These are phyloP conservation scores for Lodderomyces jiufengensis DNA, from an alignment of 1,139 yeast species.

Conservation along the genomic window DNA sequence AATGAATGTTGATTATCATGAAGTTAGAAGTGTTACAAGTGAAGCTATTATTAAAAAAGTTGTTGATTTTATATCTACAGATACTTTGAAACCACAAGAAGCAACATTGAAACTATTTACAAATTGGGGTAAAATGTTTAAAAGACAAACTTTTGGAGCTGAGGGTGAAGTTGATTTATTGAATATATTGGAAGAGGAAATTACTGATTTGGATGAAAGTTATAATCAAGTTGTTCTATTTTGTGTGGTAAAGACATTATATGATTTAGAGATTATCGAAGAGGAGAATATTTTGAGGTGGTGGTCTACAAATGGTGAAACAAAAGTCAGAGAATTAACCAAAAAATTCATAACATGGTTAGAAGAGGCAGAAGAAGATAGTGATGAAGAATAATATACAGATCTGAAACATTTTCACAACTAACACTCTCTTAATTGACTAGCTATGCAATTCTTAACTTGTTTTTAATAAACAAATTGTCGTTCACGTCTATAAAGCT, in stretches of 20 bases:
- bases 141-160: constrained; percentile 75
- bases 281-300: constrained; percentile 78
- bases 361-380: constrained; percentile 70
- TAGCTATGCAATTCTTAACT: no score
- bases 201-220: constrained; percentile 27
- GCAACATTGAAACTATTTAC: constrained; percentile 73
- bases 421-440: no score
- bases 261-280: constrained; percentile 75
- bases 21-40: constrained; percentile 80
- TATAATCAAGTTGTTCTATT: constrained; percentile 54
- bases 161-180: constrained; percentile 78
- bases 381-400: constrained; percentile 58
- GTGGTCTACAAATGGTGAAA: constrained; percentile 62
- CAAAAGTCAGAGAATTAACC: constrained; percentile 52
- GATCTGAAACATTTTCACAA: no score
- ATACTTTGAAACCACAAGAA: constrained; percentile 67
- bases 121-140: constrained; percentile 77
- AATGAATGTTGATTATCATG: constrained; percentile 92
- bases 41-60: constrained; percentile 68
- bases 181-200: constrained; percentile 50
- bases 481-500: no score
- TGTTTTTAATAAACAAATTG: no score
- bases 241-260: constrained; percentile 63
- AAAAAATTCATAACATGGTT: constrained; percentile 85
- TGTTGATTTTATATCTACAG: constrained; percentile 69